These are phyloP conservation scores for Kazachstania bromeliacearum DNA, from an alignment of 805 yeast species.

Conservation along the genomic window DNA sequence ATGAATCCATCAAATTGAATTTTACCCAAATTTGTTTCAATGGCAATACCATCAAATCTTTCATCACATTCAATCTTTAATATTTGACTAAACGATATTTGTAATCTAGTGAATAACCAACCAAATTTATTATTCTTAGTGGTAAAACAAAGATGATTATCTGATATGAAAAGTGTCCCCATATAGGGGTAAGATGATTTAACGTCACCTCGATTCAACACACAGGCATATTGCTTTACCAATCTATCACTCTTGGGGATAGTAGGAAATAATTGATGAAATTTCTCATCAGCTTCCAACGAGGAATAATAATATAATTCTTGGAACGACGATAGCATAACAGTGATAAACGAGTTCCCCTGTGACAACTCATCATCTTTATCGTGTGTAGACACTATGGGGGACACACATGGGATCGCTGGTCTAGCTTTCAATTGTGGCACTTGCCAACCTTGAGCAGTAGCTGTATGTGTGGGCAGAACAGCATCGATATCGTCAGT, in stretches of 20 bases:
- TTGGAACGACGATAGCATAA: constrained; percentile 1
- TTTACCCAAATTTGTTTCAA: constrained; percentile 54
- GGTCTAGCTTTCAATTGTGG: background rate
- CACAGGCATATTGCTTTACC: constrained; percentile 83
- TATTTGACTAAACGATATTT: constrained; percentile 64
- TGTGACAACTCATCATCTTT: background rate
- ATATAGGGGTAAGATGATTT: constrained; percentile 52
- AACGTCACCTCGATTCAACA: constrained; percentile 58
- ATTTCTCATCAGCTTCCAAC: constrained; percentile 54
- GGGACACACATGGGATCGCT: background rate
- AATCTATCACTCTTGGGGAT: constrained; percentile 61
- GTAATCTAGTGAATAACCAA: constrained; percentile 52
- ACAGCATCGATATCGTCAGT: too few relatives aligned
- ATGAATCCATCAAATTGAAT: constrained; percentile 78
- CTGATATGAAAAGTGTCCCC: constrained; percentile 78
- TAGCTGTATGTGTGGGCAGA: too few relatives aligned
- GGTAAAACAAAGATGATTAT: constrained; percentile 66
- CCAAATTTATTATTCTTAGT: constrained; percentile 78
- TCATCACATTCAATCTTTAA: constrained; percentile 55
- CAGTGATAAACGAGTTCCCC: constrained; percentile 1
- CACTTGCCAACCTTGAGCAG: background rate
- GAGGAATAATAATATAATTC: constrained; percentile 38
- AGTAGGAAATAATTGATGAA: constrained; percentile 63
- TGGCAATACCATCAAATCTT: constrained; percentile 55
- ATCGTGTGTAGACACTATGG: too few relatives aligned